These are phyloP conservation scores for Phoma sp. DNA, from an alignment of 2,329 filamentous ascomycete species.

Conservation along the genomic window DNA sequence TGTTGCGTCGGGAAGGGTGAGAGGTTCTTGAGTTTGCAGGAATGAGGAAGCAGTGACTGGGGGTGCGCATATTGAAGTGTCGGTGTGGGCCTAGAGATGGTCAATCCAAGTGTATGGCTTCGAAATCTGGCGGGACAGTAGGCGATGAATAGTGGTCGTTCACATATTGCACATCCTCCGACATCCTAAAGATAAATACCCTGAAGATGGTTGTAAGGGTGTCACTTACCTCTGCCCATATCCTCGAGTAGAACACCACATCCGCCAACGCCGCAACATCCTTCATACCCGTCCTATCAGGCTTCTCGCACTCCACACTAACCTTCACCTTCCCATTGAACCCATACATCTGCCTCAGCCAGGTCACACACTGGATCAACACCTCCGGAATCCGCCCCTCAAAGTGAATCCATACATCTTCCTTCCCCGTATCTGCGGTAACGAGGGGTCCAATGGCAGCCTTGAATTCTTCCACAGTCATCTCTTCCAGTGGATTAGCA, in stretches of 20 bases:
- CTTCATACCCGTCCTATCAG: constrained; percentile 65
- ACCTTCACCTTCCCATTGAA: constrained; percentile 56
- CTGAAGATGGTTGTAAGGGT: not conserved
- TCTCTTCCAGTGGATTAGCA: constrained; percentile 71
- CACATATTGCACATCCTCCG: too few relatives aligned
- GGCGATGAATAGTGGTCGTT: too few relatives aligned
- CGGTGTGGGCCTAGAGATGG: not conserved
- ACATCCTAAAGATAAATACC: too few relatives aligned
- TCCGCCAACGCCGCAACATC: constrained; percentile 69
- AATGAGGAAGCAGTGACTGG: constrained; percentile 16
- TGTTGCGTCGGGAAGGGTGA: constrained; percentile 52
- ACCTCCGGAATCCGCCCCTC: constrained; percentile 74
- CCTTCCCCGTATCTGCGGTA: not conserved
- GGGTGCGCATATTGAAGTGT: not conserved
- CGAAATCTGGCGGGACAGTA: too few relatives aligned
- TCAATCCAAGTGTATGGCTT: too few relatives aligned
- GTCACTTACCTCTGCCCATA: constrained; percentile 65
- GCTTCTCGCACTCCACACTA: constrained; percentile 78
- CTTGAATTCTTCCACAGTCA: constrained; percentile 69
- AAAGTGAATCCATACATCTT: constrained; percentile 71
- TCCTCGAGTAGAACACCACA: constrained; percentile 75
- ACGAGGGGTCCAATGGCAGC: constrained; percentile 52
- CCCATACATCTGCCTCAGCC: constrained; percentile 55
- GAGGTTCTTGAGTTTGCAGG: constrained; percentile 42
- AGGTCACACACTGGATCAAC: constrained; percentile 65